Base-by-base conservation (phyloP, 441 rosid genomes). In the Viola pubescens region DNA sequence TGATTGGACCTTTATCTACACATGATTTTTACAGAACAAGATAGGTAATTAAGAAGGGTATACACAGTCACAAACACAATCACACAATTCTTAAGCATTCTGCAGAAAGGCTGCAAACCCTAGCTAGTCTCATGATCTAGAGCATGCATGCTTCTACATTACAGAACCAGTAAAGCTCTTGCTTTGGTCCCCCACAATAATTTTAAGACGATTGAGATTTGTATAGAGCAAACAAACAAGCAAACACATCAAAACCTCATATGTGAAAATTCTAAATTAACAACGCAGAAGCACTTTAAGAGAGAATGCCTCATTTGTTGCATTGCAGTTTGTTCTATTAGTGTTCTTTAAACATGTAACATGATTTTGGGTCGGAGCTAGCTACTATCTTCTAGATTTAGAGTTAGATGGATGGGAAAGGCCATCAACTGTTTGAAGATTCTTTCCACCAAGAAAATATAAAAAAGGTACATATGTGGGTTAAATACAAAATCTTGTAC, bases 121-220 rank as follows among this genome's bases (percentile, higher is more conserved):
- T 11, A 43, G 34, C 34, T 26, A 26, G 2, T 26, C 34, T 9
- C 37, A 12, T 53, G 7, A 16, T 2, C 47, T 7, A 19, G 5
- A 39, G 48, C 43, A 19, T 63, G 46, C 43, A 37, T 54, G 3
- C 12, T 39, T 48, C 14, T 39, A 40, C 34, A 2, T 26, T 26
- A 26, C 34, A 7, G 16, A 11, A 42, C 13, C 47, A 48, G 7
- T 6, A 16, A 47, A 19, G 60, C 34, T 40, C 39, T 19, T 34
- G 51, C 58, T 10, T n/a, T 7, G 59, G 66, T 53, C 66, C 59
- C 51, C 46, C 38, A 38, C 47, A 62, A 62, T 45, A 37, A 45
- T 62, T 54, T 19, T 43, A 34, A 34, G 16, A 19, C 0, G 6
- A 19, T 16, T 19, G 34, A 48, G 39, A 48, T 19, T 12, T 6